Evolutionary conservation across 768 basidiomycete species (phyloP), one percentile per base, ranked within the genome.

Genomic region (Boletus subparvulus): DNA sequence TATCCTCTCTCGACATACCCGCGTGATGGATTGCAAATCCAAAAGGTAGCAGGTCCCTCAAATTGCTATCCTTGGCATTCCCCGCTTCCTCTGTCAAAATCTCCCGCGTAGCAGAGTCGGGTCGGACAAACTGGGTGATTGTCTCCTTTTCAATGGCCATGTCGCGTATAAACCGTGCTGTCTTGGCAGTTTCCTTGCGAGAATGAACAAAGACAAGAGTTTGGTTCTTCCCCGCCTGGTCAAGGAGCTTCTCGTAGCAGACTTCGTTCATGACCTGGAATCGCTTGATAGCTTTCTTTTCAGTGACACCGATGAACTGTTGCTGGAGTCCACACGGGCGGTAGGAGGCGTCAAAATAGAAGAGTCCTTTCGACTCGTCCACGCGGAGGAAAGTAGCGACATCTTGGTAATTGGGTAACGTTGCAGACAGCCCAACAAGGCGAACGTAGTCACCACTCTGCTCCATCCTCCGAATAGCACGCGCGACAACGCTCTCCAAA

Each of bases 191-290:
- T 75, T 98, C 97, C 75, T 99, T 99, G 43, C 96, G 84, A 35
- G 96, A 98, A 71, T 99, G 97, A 1, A 99, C 97, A 65, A 99
- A 99, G 13, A 98, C 94, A 39, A 98, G 81, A 0, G 90, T 91
- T 69, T 96, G 94, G 58, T 95, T 92, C 77, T 92, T 93, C 47
- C 84, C 83, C 8, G 85, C 84, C 65, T 98, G 93, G 61, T 98
- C 94, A 24, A 98, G 83, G 3, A 98, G 90, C 76, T 98, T 99
- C 73, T 98, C 96, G 77, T 99, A 99, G 74, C 95, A 96, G 21
- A 98, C 94, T 69, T 98, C 95, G 73, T 99, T 99, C 82, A 92
- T 96, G 59, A 98, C 86, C 70, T 98, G 96, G 68, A 95, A 94
- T 7, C 97, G 86, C 72, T 96, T 98, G 80, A 98, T 98, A 0